Conservation (phyloP, 306 rosid species). For the Mimosa pudica region DNA sequence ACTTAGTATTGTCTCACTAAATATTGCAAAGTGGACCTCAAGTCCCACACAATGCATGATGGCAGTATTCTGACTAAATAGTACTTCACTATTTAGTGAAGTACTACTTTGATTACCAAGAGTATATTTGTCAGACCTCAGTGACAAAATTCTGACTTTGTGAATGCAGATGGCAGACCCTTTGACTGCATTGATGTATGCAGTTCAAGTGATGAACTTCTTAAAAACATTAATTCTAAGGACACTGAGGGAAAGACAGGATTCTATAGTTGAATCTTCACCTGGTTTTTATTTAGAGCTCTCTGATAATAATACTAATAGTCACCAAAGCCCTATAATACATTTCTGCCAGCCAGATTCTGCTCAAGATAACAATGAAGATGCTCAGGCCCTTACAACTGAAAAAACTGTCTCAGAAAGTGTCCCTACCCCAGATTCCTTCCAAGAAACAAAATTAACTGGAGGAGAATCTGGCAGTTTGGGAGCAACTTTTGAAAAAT, state of each 20-base stretch:
- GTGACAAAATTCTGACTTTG: background rate
- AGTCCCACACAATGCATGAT: background rate
- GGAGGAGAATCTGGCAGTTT: constrained; percentile 5
- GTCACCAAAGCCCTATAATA: background rate
- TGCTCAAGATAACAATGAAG: background rate
- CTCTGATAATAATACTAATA: background rate
- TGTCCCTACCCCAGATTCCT: background rate
- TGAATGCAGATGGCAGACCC: constrained; percentile 24
- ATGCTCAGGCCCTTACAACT: background rate
- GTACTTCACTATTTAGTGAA: background rate
- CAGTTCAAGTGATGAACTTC: constrained; percentile 28
- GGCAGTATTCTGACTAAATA: background rate
- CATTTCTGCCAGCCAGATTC: constrained; percentile 8
- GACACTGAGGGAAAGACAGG: constrained; percentile 15
- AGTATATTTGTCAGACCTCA: background rate
- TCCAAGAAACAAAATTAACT: background rate
- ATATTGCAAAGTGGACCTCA: background rate
- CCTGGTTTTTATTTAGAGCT: constrained; percentile 6
- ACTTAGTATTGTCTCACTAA: background rate
- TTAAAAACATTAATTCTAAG: constrained; percentile 16
- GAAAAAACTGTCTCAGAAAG: constrained; percentile 14
- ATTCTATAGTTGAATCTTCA: constrained; percentile 17
- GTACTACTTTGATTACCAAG: background rate
- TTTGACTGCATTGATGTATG: constrained; percentile 27
- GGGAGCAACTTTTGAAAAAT: background rate